Evolutionary conservation across 1,284 basidiomycete species (phyloP).

Genomic region (Moesziomyces parantarcticus): DNA sequence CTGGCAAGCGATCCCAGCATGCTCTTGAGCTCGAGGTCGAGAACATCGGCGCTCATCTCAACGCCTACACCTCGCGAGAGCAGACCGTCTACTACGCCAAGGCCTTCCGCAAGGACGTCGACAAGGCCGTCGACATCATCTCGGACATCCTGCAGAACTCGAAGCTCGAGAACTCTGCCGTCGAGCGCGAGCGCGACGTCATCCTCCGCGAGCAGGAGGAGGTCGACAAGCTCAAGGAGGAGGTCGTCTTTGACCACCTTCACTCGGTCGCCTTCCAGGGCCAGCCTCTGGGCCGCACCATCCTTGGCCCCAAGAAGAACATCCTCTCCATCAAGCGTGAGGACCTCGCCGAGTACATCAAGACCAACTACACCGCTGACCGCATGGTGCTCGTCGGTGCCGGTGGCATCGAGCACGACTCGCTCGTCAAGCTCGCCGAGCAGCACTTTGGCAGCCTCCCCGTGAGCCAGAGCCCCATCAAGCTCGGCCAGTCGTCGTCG

Average conservation of each 20-base stretch:
- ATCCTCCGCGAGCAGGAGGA: slow-evolving; percentile 98
- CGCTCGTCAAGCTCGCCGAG: slow-evolving; percentile 93
- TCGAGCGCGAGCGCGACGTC: slow-evolving; percentile 96
- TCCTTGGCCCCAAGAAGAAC: slow-evolving; percentile 95
- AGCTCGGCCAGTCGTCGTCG: slow-evolving; percentile 75
- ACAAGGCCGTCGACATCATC: slow-evolving; percentile 92
- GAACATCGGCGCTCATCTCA: slow-evolving; percentile 96
- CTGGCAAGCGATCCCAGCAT: slow-evolving; percentile 87
- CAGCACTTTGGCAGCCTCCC: slow-evolving; percentile 92
- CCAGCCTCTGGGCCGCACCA: slow-evolving; percentile 94
- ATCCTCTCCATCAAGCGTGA: slow-evolving; percentile 94
- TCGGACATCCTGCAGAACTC: slow-evolving; percentile 98
- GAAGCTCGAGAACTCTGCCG: slow-evolving; percentile 86
- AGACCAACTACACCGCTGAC: slow-evolving; percentile 97
- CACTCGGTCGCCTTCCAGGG: slow-evolving; percentile 96
- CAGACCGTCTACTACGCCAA: slow-evolving; percentile 99
- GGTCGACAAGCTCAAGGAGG: slow-evolving; percentile 97
- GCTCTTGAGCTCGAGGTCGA: slow-evolving; percentile 96
- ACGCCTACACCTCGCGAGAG: slow-evolving; percentile 98
- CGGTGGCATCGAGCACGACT: slow-evolving; percentile 90
- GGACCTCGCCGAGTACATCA: slow-evolving; percentile 91
- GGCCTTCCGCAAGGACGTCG: slow-evolving; percentile 96
- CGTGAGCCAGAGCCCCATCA: slow-evolving; percentile 85
- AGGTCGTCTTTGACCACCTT: slow-evolving; percentile 98
- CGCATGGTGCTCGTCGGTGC: slow-evolving; percentile 98